Evolutionary conservation across 148 eudicot species (phyloP).

Genomic region (Oxyria digyna): DNA sequence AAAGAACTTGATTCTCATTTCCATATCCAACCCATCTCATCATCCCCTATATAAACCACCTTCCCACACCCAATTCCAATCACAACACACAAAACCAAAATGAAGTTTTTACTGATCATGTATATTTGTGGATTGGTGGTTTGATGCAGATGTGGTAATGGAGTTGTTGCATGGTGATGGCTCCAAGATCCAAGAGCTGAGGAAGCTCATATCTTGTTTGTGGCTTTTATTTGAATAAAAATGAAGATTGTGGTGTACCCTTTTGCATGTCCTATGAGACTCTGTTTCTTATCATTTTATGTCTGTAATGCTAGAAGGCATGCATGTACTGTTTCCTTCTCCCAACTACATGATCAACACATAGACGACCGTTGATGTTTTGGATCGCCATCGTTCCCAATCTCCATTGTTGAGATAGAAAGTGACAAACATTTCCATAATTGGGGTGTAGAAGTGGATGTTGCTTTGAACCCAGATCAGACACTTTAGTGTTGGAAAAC

Average conservation of each 20-base stretch:
- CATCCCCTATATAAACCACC: neutral
- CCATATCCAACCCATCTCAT: neutral
- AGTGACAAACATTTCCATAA: no score
- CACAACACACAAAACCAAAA: neutral
- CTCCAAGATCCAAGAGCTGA: constrained; percentile 1
- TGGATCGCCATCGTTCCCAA: no score
- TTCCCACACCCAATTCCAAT: neutral
- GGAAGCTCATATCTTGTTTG: neutral
- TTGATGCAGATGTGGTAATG: neutral
- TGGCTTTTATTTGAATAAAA: neutral
- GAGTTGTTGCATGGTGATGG: neutral
- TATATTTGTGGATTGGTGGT: neutral
- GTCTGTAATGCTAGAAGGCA: neutral
- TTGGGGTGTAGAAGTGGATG: no score
- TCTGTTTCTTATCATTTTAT: neutral
- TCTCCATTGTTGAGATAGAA: no score
- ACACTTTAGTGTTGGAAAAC: no score
- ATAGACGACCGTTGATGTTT: no score
- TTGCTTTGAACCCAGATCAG: no score
- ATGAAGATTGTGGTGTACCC: neutral
- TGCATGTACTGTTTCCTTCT: neutral
- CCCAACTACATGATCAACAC: no score
- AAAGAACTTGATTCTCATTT: neutral
- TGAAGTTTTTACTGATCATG: no score
- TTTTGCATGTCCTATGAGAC: neutral